Conservation (phyloP, 179 eudicot genomes). For the Corrigiola litoralis region DNA sequence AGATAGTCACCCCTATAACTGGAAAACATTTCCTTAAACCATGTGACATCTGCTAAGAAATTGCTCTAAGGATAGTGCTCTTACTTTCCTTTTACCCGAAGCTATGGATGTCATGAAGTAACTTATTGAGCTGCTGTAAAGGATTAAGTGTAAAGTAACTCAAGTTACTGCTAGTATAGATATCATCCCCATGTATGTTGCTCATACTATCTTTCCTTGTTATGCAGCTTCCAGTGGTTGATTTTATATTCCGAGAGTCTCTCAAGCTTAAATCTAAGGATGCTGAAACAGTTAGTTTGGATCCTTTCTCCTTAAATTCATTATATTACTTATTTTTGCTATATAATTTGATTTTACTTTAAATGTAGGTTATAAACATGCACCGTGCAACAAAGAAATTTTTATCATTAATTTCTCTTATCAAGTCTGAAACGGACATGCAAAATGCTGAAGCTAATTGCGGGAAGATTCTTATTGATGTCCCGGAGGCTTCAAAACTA, state of each 20-base stretch:
- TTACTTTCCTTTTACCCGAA: background rate
- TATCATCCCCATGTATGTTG: constrained; percentile 5
- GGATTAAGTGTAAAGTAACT: background rate
- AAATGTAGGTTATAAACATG: constrained; percentile 56
- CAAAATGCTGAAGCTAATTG: constrained; percentile 42
- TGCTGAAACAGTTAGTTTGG: constrained; percentile 60
- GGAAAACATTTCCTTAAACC: background rate
- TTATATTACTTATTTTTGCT: background rate
- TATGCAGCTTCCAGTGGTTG: constrained; percentile 61
- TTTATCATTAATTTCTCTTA: constrained; percentile 47
- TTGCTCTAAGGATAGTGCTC: too few species aligned
- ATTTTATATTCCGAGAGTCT: constrained; percentile 58
- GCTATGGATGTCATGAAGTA: background rate
- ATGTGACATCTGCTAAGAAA: background rate
- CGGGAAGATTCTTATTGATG: constrained; percentile 49
- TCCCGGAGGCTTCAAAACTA: constrained; percentile 45
- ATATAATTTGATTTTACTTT: background rate
- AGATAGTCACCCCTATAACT: background rate
- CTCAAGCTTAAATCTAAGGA: constrained; percentile 86
- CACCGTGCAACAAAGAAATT: constrained; percentile 62
- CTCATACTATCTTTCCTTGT: constrained; percentile 6
- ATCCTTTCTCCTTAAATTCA: background rate
- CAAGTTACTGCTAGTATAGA: background rate
- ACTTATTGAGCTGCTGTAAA: background rate
- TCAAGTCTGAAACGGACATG: constrained; percentile 39